Evolutionary conservation across 2,329 filamentous ascomycete species (phyloP), one percentile per base, ranked within the genome.

Genomic region (Coleophoma crateriformis): DNA sequence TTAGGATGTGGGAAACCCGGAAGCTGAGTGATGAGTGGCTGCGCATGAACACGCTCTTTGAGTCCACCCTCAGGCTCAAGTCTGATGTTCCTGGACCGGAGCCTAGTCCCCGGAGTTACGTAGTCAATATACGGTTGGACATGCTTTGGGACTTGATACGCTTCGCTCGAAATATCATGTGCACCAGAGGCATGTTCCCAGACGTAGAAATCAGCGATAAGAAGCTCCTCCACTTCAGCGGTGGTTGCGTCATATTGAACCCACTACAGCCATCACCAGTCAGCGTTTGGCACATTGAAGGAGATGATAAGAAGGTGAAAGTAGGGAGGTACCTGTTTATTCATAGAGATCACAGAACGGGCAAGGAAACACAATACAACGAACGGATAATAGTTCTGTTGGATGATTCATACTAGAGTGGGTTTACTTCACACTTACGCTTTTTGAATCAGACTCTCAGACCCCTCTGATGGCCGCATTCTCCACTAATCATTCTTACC

Each of bases 121-220:
- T 79, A 81, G 63, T 81, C 77, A 46, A 81, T 67, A 50, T 80
- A 74, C 11, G 67, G 54, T 40, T 68, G 68, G 13, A 81, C 55
- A 38, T 71, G 60, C 27, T 67, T 65, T 1, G 77, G 77, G 5
- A 81, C 63, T 50, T 77, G 74, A 59, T 79, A 78, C 55, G 66
- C 64, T 22, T 68, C 64, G 37, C 48, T 56, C 8, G 58, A 55
- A 22, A 60, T 48, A 50, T 57, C 56, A 22, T 49, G 40, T 22
- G 45, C 66, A 43, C 75, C 78, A 34, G 76, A 64, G 12, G 71
- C 70, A 62, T 84, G 80, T 61, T 85, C 80, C 51, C 79, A 76
- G 34, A 81, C 72, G 49, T 81, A 78, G 46, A 77, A 82, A 54
- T 83, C 79, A 47, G 65, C 64, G 50, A 63, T 57, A 42, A 69